These are phyloP conservation scores for Bruguiera gymnorhiza DNA, from an alignment of 345 rosid genomes.

Conservation along the genomic window DNA sequence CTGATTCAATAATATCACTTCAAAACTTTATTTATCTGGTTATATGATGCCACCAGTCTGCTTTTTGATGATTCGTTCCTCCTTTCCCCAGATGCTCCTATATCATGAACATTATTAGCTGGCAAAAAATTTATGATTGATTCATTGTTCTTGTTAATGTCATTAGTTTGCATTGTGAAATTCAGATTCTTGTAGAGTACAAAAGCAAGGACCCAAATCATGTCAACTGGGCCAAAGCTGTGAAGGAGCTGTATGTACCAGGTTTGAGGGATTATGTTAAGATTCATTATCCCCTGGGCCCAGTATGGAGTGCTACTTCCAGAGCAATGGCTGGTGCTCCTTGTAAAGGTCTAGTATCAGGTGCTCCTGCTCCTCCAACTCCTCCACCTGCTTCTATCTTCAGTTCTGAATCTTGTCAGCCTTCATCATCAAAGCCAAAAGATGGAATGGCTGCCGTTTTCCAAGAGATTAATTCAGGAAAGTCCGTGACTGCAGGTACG, in stretches of 20 bases:
- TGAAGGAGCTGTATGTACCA: conserved; percentile 87
- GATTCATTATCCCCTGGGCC: conserved; percentile 83
- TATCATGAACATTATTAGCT: background rate
- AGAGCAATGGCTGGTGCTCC: conserved; percentile 47
- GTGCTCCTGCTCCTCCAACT: conserved; percentile 86
- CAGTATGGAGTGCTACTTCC: conserved; percentile 77
- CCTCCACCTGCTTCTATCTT: conserved; percentile 78
- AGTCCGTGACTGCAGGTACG: conserved; percentile 67
- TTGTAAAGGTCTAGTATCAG: conserved; percentile 48
- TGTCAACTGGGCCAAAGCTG: conserved; percentile 96
- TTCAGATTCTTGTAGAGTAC: conserved; percentile 83
- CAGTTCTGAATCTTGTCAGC: conserved; percentile 59
- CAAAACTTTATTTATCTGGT: background rate
- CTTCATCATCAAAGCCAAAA: conserved; percentile 75
- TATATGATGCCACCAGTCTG: background rate
- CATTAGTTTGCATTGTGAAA: conserved; percentile 7
- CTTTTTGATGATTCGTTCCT: too few relatives aligned
- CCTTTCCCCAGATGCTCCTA: too few relatives aligned
- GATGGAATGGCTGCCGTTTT: conserved; percentile 95
- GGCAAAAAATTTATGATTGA: background rate
- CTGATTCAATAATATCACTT: background rate
- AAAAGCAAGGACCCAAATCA: conserved; percentile 79
- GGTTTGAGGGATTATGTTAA: conserved; percentile 92
- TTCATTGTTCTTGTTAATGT: conserved; percentile 16
- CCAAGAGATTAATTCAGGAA: conserved; percentile 69